Evolutionary conservation across 2,329 filamentous ascomycete genomes (phyloP).

Genomic region (Fusarium tanahbumbuense): DNA sequence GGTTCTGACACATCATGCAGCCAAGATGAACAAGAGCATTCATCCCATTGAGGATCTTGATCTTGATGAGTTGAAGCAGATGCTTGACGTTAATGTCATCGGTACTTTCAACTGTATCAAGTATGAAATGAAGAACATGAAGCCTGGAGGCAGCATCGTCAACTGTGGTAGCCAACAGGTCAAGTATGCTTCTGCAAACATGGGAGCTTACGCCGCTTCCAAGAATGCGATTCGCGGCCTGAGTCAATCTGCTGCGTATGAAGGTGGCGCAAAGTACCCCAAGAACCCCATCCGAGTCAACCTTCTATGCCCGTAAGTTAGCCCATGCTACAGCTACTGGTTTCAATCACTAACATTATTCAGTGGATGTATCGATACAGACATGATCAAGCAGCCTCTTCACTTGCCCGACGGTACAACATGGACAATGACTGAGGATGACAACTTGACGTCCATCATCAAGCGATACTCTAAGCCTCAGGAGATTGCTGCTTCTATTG

Average conservation of each 20-base stretch:
- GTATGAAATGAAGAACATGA: constrained; percentile 52
- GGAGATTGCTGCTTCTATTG: constrained; percentile 48
- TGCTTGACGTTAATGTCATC: constrained; percentile 44
- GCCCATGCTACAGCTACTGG: fast-evolving
- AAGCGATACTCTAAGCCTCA: constrained; percentile 45
- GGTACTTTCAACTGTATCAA: constrained; percentile 46
- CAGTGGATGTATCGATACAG: constrained; percentile 46
- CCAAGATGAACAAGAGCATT: constrained; percentile 46
- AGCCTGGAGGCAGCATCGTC: constrained; percentile 58
- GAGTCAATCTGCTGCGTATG: constrained; percentile 46
- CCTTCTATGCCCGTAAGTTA: constrained; percentile 38
- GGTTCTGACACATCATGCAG: neutral
- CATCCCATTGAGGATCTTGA: constrained; percentile 42
- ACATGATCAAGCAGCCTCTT: constrained; percentile 46
- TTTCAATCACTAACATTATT: neutral
- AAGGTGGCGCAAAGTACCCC: constrained; percentile 44
- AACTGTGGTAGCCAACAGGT: constrained; percentile 61
- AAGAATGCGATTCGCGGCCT: constrained; percentile 49
- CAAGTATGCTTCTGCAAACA: constrained; percentile 51
- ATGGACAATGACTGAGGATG: constrained; percentile 44
- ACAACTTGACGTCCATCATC: constrained; percentile 44
- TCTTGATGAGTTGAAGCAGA: constrained; percentile 38
- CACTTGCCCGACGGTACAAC: constrained; percentile 41
- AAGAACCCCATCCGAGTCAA: constrained; percentile 44
- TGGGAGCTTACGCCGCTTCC: constrained; percentile 50